Evolutionary conservation across 805 yeast species (phyloP).

Genomic region (Kodamaea lidongshanica): DNA sequence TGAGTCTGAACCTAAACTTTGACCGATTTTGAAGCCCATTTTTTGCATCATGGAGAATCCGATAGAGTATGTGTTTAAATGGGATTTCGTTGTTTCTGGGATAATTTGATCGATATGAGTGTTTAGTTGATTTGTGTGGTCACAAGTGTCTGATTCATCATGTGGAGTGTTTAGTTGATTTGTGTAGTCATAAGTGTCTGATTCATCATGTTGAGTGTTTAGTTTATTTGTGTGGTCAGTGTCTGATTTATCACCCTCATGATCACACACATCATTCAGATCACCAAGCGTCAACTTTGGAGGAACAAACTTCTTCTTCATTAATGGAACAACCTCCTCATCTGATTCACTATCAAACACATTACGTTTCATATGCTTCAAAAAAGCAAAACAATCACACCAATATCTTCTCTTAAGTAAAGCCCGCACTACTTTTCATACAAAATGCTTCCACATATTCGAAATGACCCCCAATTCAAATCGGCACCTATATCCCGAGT

Average conservation of each 20-base stretch:
- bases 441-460: constrained; percentile 25
- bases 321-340: constrained; percentile 20
- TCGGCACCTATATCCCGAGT: constrained; percentile 35
- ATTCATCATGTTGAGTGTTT: neutral
- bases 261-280: no score
- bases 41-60: constrained; percentile 50
- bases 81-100: no score
- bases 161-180: no score
- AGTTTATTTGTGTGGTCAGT: no score
- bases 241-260: no score
- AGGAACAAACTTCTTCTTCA: constrained; percentile 15
- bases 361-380: constrained; percentile 5
- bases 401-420: no score
- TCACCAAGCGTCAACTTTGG: no score
- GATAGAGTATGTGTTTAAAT: constrained; percentile 28
- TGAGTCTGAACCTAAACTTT: constrained; percentile 31
- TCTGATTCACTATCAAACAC: constrained; percentile 11
- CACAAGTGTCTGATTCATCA: no score
- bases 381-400: neutral
- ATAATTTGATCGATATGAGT: no score
- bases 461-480: constrained; percentile 20
- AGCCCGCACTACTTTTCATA: no score
- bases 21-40: constrained; percentile 53
- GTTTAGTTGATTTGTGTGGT: no score
- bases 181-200: no score